Base-by-base conservation (phyloP, 306 rosid species). In the Vicia faba region DNA sequence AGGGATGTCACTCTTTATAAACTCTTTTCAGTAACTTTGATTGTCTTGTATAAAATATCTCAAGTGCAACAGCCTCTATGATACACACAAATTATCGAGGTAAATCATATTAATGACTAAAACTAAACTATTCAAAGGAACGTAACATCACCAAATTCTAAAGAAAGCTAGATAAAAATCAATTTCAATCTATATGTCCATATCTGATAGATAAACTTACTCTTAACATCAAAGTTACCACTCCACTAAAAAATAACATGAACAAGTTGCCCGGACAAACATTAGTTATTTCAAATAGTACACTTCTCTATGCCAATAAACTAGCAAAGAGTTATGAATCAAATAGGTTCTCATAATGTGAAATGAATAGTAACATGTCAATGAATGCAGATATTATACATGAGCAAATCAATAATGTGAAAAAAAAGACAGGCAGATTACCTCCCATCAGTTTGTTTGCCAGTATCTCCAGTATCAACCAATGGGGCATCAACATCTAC, bases 401-500 rank as follows among this genome's bases (percentile, higher is more conserved):
- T 45, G 46, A 66, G 36, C 65, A 69, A 59, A 59, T 57, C 25
- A 66, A 61, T 59, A 41, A n/a, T 56, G 43, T 33, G 40, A 31
- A 50, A 57, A 61, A 61, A 69, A 43, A 25, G 28, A 48, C 3
- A 43, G 28, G 74, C 20, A 40, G 12, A 49, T 83, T 89, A 93
- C 98, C 95, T 83, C 72, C 59, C 80, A 54, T 78, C 82, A 68
- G 78, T 74, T 81, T 81, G 85, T 78, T 83, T 81, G 71, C 80
- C 79, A 73, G 72, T 70, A 71, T 80, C 83, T 56, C 93, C 91
- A 74, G 93, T 86, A 82, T 86, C 96, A 57, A 93, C 84, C 76
- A 90, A 85, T 80, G 95, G 95, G 75, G 75, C 82, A 73, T 71
- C 89, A 78, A 83, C 69, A 78, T 85, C 87, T 64, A 88, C 81